These are phyloP conservation scores for Sextonia rubra DNA, from an alignment of 164 flowering plant species.

Conservation along the genomic window DNA sequence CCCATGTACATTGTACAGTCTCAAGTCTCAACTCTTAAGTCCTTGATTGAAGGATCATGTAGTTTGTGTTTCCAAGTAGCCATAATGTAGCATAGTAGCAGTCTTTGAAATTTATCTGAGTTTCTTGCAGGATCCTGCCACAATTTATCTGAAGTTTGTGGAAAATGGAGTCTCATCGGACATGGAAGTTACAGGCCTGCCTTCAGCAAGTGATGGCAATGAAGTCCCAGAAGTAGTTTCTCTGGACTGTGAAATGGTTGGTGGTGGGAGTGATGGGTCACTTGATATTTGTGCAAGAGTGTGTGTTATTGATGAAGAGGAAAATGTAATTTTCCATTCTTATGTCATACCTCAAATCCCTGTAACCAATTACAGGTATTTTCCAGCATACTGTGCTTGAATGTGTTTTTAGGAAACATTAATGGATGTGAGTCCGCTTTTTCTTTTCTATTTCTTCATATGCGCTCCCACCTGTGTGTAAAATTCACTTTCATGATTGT, in stretches of 20 bases:
- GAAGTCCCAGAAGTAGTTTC: conserved; percentile 44
- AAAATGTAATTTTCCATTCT: conserved; percentile 57
- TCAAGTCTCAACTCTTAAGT: too few species aligned
- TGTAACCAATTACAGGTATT: conserved; percentile 64
- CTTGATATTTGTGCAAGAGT: conserved; percentile 73
- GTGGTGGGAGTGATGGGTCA: conserved; percentile 73
- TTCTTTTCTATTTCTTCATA: not conserved
- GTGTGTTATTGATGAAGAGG: conserved; percentile 72
- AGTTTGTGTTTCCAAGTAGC: too few species aligned
- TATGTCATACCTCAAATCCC: conserved; percentile 57
- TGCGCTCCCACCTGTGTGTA: too few species aligned
- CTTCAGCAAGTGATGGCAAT: not conserved
- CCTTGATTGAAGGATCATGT: too few species aligned
- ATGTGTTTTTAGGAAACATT: not conserved
- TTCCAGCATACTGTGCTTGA: not conserved
- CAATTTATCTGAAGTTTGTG: not conserved
- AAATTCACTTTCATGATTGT: not conserved
- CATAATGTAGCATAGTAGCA: too few species aligned
- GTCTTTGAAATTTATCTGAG: too few species aligned
- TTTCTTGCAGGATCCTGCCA: conserved; percentile 24
- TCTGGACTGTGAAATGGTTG: conserved; percentile 79
- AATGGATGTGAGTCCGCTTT: not conserved
- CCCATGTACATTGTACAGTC: too few species aligned
- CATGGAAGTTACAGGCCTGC: conserved; percentile 16
- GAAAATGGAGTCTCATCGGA: conserved; percentile 9